Evolutionary conservation across 2,329 filamentous ascomycete genomes (phyloP), one percentile per base, ranked within the genome.

Genomic region (Ophiosphaerella narmari): DNA sequence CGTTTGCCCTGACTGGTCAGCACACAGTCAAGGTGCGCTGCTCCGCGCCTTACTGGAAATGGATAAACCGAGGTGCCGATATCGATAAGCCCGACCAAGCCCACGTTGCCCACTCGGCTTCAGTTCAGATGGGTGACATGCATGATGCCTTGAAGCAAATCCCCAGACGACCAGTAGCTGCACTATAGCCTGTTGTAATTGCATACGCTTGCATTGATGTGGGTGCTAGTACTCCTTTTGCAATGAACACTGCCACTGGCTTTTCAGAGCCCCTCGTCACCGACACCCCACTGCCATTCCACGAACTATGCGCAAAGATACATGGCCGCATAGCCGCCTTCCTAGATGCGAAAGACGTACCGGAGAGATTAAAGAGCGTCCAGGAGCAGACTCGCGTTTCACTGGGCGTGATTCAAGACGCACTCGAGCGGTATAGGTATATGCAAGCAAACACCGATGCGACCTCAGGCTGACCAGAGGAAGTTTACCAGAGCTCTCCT

Each of bases 321-420:
- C 80, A 85, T 60, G 73, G 74, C 54, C 82, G 83, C 70, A 77
- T 95, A 52, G 76, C 82, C 41, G 77, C 79, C 21, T 91, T 96
- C 66, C 78, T 95, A 46, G 77, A 77, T 39, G 80, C 85, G 57
- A 73, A 83, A 29, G 77, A 83, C 51, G 77, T 80, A 3, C 80
- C 82, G 16, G 76, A 83, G 46, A 73, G 83, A 38, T 74, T 92
- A 50, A 78, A 76, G 60, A 79, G 78, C 47, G 84, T 91, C 24
- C 92, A 97, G 75, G 75, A 77, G 49, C 91, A 94, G 77, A 88
- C 89, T 39, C 82, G 85, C 53, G 78, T 84, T 45, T 87, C 91
- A 21, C 80, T 96, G 65, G 80, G 75, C 18, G 86, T 96, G 18
- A 85, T 97, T 50, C 82, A 85, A 53, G 83, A 90, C 63, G 90